phyloP scores from a whole-genome alignment of 2,329 filamentous ascomycete genomes.

The Camptophora hylomeconis region DNA sequence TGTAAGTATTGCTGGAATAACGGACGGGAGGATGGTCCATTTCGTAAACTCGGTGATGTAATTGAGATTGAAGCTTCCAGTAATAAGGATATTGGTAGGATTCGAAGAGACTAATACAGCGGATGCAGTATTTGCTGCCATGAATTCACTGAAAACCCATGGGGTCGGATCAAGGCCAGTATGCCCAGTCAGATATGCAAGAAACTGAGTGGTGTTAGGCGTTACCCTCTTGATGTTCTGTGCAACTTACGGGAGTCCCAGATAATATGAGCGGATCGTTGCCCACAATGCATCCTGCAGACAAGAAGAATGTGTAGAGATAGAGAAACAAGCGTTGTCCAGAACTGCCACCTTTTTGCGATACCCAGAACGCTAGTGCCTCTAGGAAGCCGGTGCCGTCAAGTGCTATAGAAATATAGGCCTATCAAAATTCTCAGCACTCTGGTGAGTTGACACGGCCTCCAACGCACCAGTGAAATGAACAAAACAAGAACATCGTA shows the following conservation, averaged over 20 bases:
- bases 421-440: conserved; percentile 1
- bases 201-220: conserved; percentile 8
- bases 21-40: conserved; percentile 16
- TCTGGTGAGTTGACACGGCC: too few species aligned
- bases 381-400: conserved; percentile 17
- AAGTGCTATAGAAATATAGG: conserved; percentile 18
- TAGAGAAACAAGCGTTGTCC: conserved; percentile 16
- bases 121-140: conserved; percentile 45
- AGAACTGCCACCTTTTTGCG: conserved; percentile 16
- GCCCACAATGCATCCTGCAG: conserved; percentile 15
- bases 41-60: conserved; percentile 17
- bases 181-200: conserved; percentile 16
- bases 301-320: conserved; percentile 16
- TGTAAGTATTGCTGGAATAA: conserved; percentile 15
- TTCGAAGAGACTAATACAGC: conserved; percentile 68
- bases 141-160: conserved; percentile 18
- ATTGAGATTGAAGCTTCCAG: conserved; percentile 16
- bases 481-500: conserved; percentile 19
- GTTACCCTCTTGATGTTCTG: neutral
- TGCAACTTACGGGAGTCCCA: conserved; percentile 10
- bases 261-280: conserved; percentile 18
- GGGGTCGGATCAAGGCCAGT: conserved; percentile 13
- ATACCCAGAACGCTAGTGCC: conserved; percentile 16
- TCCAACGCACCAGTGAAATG: conserved; percentile 10
- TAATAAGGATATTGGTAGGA: conserved; percentile 38